phyloP scores from a whole-genome alignment of 495 filamentous ascomycete genomes.

The Bathelium albidoporum region DNA sequence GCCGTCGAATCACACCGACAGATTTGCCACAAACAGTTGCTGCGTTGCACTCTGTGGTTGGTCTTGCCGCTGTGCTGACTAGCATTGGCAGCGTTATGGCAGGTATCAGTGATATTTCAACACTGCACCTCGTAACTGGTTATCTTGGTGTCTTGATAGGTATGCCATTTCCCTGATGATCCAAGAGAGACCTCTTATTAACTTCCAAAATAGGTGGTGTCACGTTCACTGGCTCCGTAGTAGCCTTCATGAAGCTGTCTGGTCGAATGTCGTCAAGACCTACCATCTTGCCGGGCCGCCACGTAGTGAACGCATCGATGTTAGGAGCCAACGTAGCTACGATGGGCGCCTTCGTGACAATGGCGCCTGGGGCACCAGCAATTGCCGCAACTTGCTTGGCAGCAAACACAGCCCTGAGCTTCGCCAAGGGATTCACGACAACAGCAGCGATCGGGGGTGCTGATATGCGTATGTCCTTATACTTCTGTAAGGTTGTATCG shows the following conservation, averaged over 20 bases:
- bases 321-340: constrained; percentile 63
- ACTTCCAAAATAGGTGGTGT: constrained; percentile 43
- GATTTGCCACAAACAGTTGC: constrained; percentile 75
- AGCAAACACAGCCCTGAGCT: constrained; percentile 63
- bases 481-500: neutral
- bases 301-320: constrained; percentile 58
- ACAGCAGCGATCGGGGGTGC: constrained; percentile 77
- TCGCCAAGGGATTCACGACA: constrained; percentile 72
- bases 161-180: constrained; percentile 8
- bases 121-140: constrained; percentile 64
- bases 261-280: constrained; percentile 67
- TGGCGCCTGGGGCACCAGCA: constrained; percentile 60
- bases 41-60: constrained; percentile 71
- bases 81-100: constrained; percentile 73
- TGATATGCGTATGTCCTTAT: constrained; percentile 50
- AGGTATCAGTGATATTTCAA: constrained; percentile 52
- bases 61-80: constrained; percentile 69
- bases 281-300: constrained; percentile 54
- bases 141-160: constrained; percentile 72
- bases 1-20: constrained; percentile 71
- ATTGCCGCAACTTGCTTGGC: constrained; percentile 64
- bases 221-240: constrained; percentile 74
- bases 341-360: constrained; percentile 66
- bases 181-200: neutral
- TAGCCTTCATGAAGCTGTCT: constrained; percentile 70